These are phyloP conservation scores for Aspergillus sp. DNA, from an alignment of 2,329 filamentous ascomycete genomes.

Conservation along the genomic window DNA sequence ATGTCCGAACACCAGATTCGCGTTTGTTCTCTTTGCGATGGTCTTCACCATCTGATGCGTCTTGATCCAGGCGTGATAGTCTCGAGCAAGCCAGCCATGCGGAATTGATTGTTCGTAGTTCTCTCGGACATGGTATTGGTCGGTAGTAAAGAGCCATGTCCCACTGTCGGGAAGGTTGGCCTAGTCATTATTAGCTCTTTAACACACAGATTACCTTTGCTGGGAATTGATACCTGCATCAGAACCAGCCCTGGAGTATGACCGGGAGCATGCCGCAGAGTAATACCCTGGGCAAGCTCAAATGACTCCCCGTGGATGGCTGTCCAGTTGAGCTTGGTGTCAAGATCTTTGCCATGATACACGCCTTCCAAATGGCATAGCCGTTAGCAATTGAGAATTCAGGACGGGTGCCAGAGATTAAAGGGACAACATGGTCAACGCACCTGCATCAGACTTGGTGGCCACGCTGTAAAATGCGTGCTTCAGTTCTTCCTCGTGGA, in stretches of 20 bases:
- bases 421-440: neutral
- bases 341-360: slow-evolving; percentile 33
- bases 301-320: slow-evolving; percentile 41
- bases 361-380: slow-evolving; percentile 12
- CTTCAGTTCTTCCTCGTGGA: slow-evolving; percentile 50
- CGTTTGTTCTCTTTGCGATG: slow-evolving; percentile 31
- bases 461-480: slow-evolving; percentile 47
- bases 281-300: slow-evolving; percentile 44
- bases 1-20: slow-evolving; percentile 34
- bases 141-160: slow-evolving; percentile 43
- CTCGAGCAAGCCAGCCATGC: slow-evolving; percentile 39
- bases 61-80: slow-evolving; percentile 39
- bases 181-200: too few relatives aligned
- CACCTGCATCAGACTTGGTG: slow-evolving; percentile 39
- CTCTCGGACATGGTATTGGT: slow-evolving; percentile 42
- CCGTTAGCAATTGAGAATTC: neutral
- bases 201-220: too few relatives aligned
- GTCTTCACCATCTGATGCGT: slow-evolving; percentile 35
- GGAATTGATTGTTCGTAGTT: slow-evolving; percentile 37
- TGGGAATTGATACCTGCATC: slow-evolving; percentile 28
- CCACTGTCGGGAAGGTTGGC: slow-evolving; percentile 33
- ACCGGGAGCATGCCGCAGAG: slow-evolving; percentile 35
- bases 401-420: neutral
- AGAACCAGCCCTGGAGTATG: slow-evolving; percentile 38
- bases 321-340: slow-evolving; percentile 41